Conservation (phyloP, 75 land plant species). For the Ceratopteris richardii region DNA sequence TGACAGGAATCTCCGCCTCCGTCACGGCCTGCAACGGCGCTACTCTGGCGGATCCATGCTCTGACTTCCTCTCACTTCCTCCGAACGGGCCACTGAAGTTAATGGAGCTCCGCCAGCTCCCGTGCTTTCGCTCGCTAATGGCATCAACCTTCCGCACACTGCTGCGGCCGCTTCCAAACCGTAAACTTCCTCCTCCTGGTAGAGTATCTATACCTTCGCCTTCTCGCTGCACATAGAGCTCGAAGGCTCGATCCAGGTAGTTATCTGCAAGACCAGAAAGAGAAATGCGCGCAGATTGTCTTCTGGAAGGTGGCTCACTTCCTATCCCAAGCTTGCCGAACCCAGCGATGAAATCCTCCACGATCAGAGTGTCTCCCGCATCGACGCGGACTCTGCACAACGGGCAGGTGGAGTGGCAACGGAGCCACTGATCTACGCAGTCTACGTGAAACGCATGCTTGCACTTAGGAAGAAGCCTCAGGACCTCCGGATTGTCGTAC, state of each 20-base stretch:
- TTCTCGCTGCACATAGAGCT: conserved; percentile 6
- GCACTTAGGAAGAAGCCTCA: conserved; percentile 77
- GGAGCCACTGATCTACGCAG: conserved; percentile 77
- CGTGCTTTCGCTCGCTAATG: neutral
- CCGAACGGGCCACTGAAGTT: neutral
- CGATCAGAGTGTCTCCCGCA: conserved; percentile 28
- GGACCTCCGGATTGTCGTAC: conserved; percentile 59
- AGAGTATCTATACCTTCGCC: neutral
- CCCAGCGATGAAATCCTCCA: conserved; percentile 7
- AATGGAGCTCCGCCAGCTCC: neutral
- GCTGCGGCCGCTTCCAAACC: neutral
- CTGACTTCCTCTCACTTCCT: neutral
- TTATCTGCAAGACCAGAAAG: neutral
- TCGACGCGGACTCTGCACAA: conserved; percentile 55
- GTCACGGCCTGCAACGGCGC: too few species aligned
- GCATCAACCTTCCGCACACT: neutral
- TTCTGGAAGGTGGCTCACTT: too few species aligned
- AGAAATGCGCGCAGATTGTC: neutral
- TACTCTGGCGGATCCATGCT: too few species aligned
- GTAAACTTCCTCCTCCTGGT: neutral
- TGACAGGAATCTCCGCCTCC: neutral
- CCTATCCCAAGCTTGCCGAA: neutral
- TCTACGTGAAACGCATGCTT: conserved; percentile 84
- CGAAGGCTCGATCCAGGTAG: neutral
- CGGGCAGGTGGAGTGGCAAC: conserved; percentile 68